Conservation (phyloP, 2,329 filamentous ascomycete genomes). For the Diplodia seriata region DNA sequence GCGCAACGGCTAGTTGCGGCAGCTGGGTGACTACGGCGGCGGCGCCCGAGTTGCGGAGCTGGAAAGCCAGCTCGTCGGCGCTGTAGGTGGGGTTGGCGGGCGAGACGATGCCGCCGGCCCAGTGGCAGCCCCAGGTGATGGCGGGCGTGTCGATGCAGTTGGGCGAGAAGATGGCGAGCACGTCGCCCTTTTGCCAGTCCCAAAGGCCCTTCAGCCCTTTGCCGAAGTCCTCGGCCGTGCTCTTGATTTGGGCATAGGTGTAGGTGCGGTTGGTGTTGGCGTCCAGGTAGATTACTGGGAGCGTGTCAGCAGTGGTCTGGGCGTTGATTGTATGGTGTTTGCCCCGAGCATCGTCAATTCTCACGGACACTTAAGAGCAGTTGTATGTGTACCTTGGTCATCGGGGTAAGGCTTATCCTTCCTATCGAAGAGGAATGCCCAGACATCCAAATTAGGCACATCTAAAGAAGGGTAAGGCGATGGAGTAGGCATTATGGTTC, state of each 20-base stretch:
- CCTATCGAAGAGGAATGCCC: constrained; percentile 77
- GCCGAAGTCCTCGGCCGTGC: constrained; percentile 75
- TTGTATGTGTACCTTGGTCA: constrained; percentile 67
- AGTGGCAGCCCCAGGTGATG: constrained; percentile 78
- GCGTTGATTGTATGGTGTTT: constrained; percentile 32
- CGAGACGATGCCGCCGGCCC: constrained; percentile 82
- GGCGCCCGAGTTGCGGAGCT: constrained; percentile 79
- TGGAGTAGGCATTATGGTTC: constrained; percentile 68
- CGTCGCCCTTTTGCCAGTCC: constrained; percentile 83
- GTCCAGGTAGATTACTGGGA: constrained; percentile 77
- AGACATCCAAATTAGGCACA: constrained; percentile 79
- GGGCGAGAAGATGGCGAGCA: constrained; percentile 80
- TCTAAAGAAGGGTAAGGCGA: constrained; percentile 70
- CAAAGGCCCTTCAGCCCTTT: constrained; percentile 76
- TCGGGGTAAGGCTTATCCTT: constrained; percentile 71
- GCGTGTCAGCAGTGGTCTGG: neutral
- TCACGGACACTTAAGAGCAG: constrained; percentile 25
- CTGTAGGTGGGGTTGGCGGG: constrained; percentile 91
- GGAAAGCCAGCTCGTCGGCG: constrained; percentile 80
- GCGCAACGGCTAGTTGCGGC: constrained; percentile 68
- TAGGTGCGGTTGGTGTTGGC: constrained; percentile 72
- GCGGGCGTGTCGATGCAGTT: constrained; percentile 85
- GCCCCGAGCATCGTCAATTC: neutral
- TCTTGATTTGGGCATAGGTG: constrained; percentile 72
- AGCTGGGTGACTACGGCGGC: constrained; percentile 78